Percentiles rank a stretch among this genome's conserved stretches.
Evolutionary conservation across 495 filamentous ascomycete species (phyloP).

Genomic region (Aspergillus cristatus): DNA sequence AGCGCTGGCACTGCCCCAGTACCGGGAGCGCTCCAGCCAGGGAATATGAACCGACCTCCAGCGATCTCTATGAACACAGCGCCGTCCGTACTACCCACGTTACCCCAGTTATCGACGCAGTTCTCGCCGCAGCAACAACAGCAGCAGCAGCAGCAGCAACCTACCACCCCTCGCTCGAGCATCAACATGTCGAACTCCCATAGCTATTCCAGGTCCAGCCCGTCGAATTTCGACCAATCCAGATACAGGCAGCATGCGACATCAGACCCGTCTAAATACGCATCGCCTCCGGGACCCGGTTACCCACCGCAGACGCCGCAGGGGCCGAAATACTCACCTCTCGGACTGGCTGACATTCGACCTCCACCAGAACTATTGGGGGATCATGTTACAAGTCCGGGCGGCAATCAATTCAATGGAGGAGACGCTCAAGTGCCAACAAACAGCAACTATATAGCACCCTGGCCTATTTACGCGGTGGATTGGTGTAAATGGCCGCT

Average conservation of each 20-base stretch:
- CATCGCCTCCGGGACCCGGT: constrained; percentile 55
- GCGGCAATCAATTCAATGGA: constrained; percentile 26
- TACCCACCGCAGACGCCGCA: constrained; percentile 61
- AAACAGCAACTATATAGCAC: constrained; percentile 86
- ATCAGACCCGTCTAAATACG: constrained; percentile 57
- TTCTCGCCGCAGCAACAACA: constrained; percentile 6
- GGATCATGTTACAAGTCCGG: constrained; percentile 46
- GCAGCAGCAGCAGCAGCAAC: constrained; percentile 37
- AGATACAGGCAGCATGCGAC: constrained; percentile 64
- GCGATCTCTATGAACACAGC: constrained; percentile 63
- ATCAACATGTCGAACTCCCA: constrained; percentile 55
- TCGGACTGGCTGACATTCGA: constrained; percentile 85
- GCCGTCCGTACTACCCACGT: constrained; percentile 57
- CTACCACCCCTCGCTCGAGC: constrained; percentile 56
- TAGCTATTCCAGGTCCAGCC: constrained; percentile 75
- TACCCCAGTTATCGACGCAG: constrained; percentile 50
- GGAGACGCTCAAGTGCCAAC: constrained; percentile 44
- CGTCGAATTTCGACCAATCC: constrained; percentile 62
- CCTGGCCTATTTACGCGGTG: constrained; percentile 91
- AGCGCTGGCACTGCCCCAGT: constrained; percentile 32
- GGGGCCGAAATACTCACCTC: constrained; percentile 71
- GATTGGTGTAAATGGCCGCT: constrained; percentile 99
- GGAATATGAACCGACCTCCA: constrained; percentile 50
- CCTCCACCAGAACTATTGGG: constrained; percentile 64
- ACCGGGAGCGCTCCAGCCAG: constrained; percentile 67